Percentiles rank a stretch among this genome's conserved stretches.
Evolutionary conservation across 441 rosid species (phyloP).

Genomic region (Adansonia madagascariensis): DNA sequence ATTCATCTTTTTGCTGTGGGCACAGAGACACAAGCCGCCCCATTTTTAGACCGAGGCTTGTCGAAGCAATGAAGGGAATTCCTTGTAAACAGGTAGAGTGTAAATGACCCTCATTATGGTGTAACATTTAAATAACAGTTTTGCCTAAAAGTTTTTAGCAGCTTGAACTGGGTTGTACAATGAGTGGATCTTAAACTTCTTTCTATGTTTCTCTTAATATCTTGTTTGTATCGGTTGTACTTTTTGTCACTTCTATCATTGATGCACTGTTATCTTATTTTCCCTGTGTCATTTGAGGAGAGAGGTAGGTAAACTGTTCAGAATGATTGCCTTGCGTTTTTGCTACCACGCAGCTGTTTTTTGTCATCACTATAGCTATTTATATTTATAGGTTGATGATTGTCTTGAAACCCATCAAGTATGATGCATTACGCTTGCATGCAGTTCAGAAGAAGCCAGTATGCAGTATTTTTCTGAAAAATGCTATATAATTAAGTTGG

Average conservation of each 20-base stretch:
- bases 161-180: background rate
- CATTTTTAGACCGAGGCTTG: conserved; percentile 85
- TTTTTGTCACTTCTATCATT: conserved; percentile 2
- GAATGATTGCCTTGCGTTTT: background rate
- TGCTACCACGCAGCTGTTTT: background rate
- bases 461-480: conserved; percentile 5
- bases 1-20: conserved; percentile 89
- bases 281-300: background rate
- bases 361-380: conserved; percentile 1
- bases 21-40: conserved; percentile 76
- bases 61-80: conserved; percentile 77
- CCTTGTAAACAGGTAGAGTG: conserved; percentile 77
- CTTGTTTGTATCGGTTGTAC: background rate
- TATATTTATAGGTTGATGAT: background rate
- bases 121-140: conserved; percentile 18
- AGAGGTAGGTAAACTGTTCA: background rate
- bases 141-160: background rate
- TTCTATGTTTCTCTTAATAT: conserved; percentile 10
- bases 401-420: background rate
- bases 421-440: background rate
- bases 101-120: conserved; percentile 19
- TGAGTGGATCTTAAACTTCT: conserved; percentile 16
- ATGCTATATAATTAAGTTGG: background rate
- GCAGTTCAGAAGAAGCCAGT: background rate
- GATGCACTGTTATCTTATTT: background rate